Percentiles rank a stretch among this genome's conserved stretches.
Conservation (phyloP, 805 yeast genomes). For the Ogataea degrootiae region DNA sequence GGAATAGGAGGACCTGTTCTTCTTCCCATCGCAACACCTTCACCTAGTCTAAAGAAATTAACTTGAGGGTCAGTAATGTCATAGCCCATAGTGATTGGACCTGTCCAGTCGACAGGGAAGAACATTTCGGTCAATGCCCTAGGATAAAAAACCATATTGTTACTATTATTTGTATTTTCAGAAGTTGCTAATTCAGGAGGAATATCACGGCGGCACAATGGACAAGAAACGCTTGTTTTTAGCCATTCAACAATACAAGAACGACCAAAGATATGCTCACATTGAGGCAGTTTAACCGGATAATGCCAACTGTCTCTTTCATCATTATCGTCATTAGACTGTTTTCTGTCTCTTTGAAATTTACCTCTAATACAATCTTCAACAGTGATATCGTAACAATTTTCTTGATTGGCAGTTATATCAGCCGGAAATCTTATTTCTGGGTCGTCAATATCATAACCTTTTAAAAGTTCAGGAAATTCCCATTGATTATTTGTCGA, state of each 20-base stretch:
- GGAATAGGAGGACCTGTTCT: conserved; percentile 21
- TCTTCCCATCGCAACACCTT: conserved; percentile 23
- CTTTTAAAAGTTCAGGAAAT: conserved; percentile 15
- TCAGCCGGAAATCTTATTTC: conserved; percentile 24
- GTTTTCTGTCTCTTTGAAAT: background rate
- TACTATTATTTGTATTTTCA: conserved; percentile 8
- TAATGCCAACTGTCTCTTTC: conserved; percentile 37
- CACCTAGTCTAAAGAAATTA: conserved; percentile 24
- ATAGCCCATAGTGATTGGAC: conserved; percentile 17
- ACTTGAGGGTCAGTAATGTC: conserved; percentile 22
- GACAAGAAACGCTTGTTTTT: conserved; percentile 65
- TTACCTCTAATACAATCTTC: conserved; percentile 6
- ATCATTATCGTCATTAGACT: conserved; percentile 7
- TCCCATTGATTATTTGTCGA: background rate
- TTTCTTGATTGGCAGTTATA: conserved; percentile 22
- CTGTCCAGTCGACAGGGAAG: conserved; percentile 29
- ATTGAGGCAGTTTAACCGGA: conserved; percentile 65
- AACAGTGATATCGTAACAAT: conserved; percentile 6
- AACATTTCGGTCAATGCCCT: conserved; percentile 27
- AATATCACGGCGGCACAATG: conserved; percentile 68
- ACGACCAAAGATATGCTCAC: conserved; percentile 79
- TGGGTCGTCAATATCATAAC: conserved; percentile 23
- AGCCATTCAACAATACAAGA: conserved; percentile 81
- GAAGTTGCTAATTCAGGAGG: conserved; percentile 16
- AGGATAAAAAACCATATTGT: conserved; percentile 19